A percentile compares a stretch with the other conserved stretches of the same genome.
phyloP scores from a whole-genome alignment of 208 protist species.

The Trypanosoma conorhini region DNA sequence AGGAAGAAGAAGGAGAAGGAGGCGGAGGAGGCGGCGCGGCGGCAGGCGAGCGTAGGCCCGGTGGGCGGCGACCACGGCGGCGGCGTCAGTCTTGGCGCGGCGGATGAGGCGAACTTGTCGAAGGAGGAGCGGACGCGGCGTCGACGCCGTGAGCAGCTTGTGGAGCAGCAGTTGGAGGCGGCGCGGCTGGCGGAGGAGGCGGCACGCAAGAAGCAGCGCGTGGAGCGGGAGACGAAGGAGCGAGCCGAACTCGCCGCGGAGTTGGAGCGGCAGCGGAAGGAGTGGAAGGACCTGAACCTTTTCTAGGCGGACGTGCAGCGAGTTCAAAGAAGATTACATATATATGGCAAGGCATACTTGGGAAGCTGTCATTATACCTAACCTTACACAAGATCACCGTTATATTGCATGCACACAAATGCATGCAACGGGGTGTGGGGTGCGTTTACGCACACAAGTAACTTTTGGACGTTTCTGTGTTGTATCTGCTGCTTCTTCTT shows the following conservation, averaged over 20 bases:
- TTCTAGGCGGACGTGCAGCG: constrained; percentile 33
- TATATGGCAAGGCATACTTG: background rate
- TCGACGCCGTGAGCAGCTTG: constrained; percentile 47
- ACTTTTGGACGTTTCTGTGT: background rate
- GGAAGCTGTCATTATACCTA: background rate
- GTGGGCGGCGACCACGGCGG: constrained; percentile 1
- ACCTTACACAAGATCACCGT: too few relatives aligned
- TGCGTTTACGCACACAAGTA: background rate
- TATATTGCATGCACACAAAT: background rate
- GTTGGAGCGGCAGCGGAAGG: constrained; percentile 78
- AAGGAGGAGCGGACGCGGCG: constrained; percentile 56
- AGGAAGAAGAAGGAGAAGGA: constrained; percentile 55
- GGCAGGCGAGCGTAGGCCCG: constrained; percentile 10
- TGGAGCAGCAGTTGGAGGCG: constrained; percentile 77
- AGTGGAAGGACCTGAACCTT: constrained; percentile 75
- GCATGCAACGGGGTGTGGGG: background rate
- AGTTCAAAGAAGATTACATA: too few relatives aligned
- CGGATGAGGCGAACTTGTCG: constrained; percentile 24
- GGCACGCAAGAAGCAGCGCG: constrained; percentile 51
- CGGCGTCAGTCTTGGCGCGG: background rate
- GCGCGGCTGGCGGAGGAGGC: constrained; percentile 77
- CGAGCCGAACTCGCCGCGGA: constrained; percentile 53
- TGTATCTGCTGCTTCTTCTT: constrained; percentile 8
- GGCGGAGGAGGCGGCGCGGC: constrained; percentile 36
- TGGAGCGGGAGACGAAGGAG: constrained; percentile 57